These are phyloP conservation scores for Cytospora chrysosperma DNA, from an alignment of 2,329 filamentous ascomycete genomes.

Conservation along the genomic window DNA sequence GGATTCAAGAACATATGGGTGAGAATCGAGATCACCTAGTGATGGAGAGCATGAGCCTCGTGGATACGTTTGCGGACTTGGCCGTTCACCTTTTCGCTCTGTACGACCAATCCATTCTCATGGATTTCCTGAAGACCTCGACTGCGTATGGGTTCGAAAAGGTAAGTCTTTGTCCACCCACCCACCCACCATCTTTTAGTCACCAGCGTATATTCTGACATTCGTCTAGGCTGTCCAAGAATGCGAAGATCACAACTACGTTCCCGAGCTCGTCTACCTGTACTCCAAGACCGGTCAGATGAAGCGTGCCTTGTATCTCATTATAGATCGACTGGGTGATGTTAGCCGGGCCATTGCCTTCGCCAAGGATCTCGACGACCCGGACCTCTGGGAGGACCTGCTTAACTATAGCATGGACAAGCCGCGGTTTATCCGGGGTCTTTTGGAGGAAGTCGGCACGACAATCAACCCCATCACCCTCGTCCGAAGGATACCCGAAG, in stretches of 20 bases:
- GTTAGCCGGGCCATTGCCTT: constrained; percentile 92
- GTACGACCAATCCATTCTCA: constrained; percentile 76
- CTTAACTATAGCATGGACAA: constrained; percentile 98
- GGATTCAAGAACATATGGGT: constrained; percentile 52
- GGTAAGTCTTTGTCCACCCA: constrained; percentile 35
- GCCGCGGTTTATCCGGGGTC: constrained; percentile 85
- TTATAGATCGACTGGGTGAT: constrained; percentile 89
- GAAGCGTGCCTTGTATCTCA: constrained; percentile 85
- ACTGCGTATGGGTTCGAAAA: constrained; percentile 87
- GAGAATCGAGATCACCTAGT: constrained; percentile 57
- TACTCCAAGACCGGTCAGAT: constrained; percentile 94
- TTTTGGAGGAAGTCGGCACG: constrained; percentile 92
- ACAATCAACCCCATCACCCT: constrained; percentile 89
- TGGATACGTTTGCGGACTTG: constrained; percentile 84
- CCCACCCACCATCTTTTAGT: not conserved
- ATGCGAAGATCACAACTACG: constrained; percentile 78
- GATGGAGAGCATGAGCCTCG: constrained; percentile 63
- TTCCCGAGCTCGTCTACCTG: constrained; percentile 91
- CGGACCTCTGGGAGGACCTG: constrained; percentile 91
- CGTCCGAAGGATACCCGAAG: constrained; percentile 86
- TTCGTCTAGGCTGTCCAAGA: constrained; percentile 60
- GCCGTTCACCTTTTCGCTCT: constrained; percentile 83
- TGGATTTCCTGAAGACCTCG: constrained; percentile 82
- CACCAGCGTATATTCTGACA: constrained; percentile 20
- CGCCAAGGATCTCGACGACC: constrained; percentile 88